These are phyloP conservation scores for Capronia coronata DNA, from an alignment of 2,329 filamentous ascomycete species.

Conservation along the genomic window DNA sequence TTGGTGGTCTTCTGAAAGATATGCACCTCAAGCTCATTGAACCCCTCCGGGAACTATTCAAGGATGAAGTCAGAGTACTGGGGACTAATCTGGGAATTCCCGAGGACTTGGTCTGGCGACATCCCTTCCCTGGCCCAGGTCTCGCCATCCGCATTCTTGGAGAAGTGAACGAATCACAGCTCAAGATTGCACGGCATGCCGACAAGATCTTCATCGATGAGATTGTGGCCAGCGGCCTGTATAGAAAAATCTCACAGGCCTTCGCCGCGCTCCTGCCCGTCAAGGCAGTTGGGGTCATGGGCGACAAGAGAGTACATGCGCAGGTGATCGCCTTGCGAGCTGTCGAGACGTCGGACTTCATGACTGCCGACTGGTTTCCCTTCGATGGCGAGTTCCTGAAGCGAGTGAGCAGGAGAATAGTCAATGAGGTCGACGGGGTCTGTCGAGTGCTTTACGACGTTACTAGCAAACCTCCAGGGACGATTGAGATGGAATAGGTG, in stretches of 20 bases:
- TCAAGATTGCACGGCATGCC: constrained; percentile 59
- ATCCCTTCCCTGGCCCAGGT: constrained; percentile 69
- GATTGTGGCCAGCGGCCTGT: constrained; percentile 42
- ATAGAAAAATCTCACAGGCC: constrained; percentile 59
- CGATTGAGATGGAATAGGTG: constrained; percentile 64
- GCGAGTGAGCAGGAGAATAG: constrained; percentile 59
- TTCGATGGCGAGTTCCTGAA: constrained; percentile 61
- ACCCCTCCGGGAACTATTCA: constrained; percentile 73
- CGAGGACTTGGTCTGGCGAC: constrained; percentile 69
- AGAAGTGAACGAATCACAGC: constrained; percentile 71
- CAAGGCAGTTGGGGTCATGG: constrained; percentile 61
- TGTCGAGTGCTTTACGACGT: constrained; percentile 55
- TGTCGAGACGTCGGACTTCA: constrained; percentile 61
- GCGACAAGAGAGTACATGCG: constrained; percentile 62
- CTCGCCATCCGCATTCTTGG: constrained; percentile 76
- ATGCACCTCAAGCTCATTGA: constrained; percentile 59
- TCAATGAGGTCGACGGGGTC: constrained; percentile 69
- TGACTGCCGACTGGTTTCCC: constrained; percentile 65
- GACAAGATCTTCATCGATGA: constrained; percentile 44
- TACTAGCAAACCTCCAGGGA: constrained; percentile 62
- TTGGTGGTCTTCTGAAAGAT: constrained; percentile 59
- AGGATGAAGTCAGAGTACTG: constrained; percentile 69
- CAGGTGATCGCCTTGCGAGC: constrained; percentile 58
- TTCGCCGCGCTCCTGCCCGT: constrained; percentile 62
- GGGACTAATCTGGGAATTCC: constrained; percentile 65